Conservation (phyloP, 2,329 filamentous ascomycete species). For the Claviceps maximensis region DNA sequence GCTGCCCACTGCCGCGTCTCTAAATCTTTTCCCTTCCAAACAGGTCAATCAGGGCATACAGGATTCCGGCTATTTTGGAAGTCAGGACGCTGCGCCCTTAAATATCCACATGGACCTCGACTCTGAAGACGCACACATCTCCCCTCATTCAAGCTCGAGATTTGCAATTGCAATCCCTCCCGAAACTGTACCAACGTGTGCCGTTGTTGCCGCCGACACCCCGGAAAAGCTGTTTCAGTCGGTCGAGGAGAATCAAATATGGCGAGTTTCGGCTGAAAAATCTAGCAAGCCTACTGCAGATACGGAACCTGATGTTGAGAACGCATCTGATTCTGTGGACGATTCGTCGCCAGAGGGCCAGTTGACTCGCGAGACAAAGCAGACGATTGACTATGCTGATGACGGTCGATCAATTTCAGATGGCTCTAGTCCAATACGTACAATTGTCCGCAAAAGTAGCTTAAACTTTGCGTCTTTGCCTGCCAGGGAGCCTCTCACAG, state of each 20-base stretch:
- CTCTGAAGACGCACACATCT: constrained; percentile 9
- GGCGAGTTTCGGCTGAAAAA: constrained; percentile 9
- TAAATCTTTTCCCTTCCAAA: constrained; percentile 18
- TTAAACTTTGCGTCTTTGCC: constrained; percentile 88
- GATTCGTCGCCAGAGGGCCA: constrained; percentile 5
- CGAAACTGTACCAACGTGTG: constrained; percentile 13
- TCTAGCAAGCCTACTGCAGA: background rate
- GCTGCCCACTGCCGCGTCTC: constrained; percentile 20
- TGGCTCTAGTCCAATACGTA: constrained; percentile 60
- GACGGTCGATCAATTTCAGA: constrained; percentile 51
- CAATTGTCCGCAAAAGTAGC: constrained; percentile 80
- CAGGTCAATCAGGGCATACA: constrained; percentile 14
- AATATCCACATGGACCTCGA: constrained; percentile 13
- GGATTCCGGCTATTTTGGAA: constrained; percentile 64
- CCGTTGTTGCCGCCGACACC: constrained; percentile 16
- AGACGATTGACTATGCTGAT: constrained; percentile 16
- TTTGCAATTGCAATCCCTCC: constrained; percentile 9
- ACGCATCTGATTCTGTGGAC: constrained; percentile 1
- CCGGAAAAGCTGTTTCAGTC: constrained; percentile 28
- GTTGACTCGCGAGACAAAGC: constrained; percentile 3
- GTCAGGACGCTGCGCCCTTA: constrained; percentile 31
- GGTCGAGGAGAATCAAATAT: constrained; percentile 31
- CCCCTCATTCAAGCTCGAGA: constrained; percentile 10
- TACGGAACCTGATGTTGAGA: background rate
- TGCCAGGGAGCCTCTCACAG: constrained; percentile 72